Conservation (phyloP, 2,329 filamentous ascomycete genomes). For the Talaromyces sp. region DNA sequence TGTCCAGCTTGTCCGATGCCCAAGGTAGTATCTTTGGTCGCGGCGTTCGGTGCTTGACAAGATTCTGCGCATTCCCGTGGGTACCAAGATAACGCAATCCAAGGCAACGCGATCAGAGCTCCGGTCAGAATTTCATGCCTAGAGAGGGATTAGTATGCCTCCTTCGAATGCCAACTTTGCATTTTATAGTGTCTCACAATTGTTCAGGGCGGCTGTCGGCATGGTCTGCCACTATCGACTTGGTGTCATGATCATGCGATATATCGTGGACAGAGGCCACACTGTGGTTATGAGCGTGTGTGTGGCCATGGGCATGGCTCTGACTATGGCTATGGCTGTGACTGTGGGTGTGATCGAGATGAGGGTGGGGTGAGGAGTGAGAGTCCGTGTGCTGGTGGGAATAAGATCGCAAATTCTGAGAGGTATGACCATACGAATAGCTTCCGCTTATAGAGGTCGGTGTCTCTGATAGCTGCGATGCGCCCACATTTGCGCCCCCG, state of each 20-base stretch:
- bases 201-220: constrained; percentile 7
- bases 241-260: constrained; percentile 7
- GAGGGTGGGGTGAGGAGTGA: constrained; percentile 35
- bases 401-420: constrained; percentile 26
- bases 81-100: constrained; percentile 43
- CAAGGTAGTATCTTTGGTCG: constrained; percentile 8
- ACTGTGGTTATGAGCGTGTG: constrained; percentile 27
- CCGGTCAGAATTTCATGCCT: constrained; percentile 55
- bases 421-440: constrained; percentile 30
- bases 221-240: background rate
- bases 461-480: constrained; percentile 21
- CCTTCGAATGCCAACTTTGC: background rate
- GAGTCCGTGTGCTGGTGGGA: constrained; percentile 36
- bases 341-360: constrained; percentile 30
- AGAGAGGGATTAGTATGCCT: constrained; percentile 5
- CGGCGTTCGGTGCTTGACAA: constrained; percentile 6
- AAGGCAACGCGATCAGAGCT: constrained; percentile 44
- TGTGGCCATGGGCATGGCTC: constrained; percentile 10
- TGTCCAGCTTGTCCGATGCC: constrained; percentile 23
- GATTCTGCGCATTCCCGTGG: constrained; percentile 28
- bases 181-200: constrained; percentile 14
- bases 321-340: background rate
- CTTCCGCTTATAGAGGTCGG: constrained; percentile 14
- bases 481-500: constrained; percentile 22
- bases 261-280: constrained; percentile 21